phyloP scores from a whole-genome alignment of 352 stramenopile genomes.

The Globisporangium paddicum region DNA sequence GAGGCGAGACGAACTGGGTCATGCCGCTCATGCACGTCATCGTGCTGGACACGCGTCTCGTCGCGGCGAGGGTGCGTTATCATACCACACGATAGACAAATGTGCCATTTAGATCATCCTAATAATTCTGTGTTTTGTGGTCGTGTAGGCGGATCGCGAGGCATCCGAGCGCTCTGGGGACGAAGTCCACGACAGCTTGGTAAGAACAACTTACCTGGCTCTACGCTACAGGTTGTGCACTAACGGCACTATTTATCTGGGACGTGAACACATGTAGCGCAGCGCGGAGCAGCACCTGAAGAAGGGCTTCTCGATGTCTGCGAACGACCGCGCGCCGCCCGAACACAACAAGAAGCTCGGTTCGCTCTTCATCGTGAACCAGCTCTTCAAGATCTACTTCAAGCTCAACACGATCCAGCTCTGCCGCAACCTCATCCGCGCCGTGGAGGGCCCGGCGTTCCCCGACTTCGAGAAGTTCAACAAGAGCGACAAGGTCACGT shows the following conservation, averaged over 20 bases:
- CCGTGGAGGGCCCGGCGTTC: conserved; percentile 74
- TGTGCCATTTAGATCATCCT: too few species aligned
- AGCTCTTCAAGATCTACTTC: conserved; percentile 98
- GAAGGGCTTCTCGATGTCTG: conserved; percentile 81
- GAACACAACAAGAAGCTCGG: conserved; percentile 86
- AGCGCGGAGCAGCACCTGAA: conserved; percentile 85
- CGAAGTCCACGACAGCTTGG: conserved; percentile 72
- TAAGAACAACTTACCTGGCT: conserved; percentile 1
- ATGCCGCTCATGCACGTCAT: conserved; percentile 78
- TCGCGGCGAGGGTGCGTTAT: conserved; percentile 46
- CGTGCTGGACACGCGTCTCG: conserved; percentile 72
- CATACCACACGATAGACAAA: too few species aligned
- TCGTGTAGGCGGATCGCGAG: conserved; percentile 52
- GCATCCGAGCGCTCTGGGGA: conserved; percentile 58
- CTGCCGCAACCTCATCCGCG: conserved; percentile 93
- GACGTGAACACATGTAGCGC: too few species aligned
- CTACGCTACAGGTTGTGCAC: neutral
- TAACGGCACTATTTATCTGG: neutral
- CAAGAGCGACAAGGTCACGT: conserved; percentile 92
- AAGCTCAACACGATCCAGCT: conserved; percentile 92
- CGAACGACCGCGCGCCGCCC: conserved; percentile 70
- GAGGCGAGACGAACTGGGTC: conserved; percentile 82
- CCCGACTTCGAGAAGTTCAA: conserved; percentile 74
- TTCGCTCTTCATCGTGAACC: conserved; percentile 92
- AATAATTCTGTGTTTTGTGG: neutral